Evolutionary conservation across 306 rosid genomes (phyloP), one percentile per base, ranked within the genome.

Genomic region (Prunus salicina): DNA sequence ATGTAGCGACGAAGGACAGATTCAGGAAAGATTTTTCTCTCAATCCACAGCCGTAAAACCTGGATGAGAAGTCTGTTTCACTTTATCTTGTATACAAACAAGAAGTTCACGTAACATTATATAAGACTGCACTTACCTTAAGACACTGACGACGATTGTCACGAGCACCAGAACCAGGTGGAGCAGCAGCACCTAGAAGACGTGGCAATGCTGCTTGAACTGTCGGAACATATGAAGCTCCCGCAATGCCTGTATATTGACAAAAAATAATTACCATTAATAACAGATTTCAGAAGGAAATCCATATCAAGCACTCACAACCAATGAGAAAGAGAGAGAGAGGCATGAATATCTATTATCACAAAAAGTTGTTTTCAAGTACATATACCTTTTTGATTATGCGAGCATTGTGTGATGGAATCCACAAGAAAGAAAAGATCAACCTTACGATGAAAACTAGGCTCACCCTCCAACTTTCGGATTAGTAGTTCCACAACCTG

Each of bases 111-210:
- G 47, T 8, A 50, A 67, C 57, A 4, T 76, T 27, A 56, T 12
- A 56, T 57, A 60, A 56, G 72, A 76, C 68, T 58, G 66, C 62
- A 25, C 61, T 61, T 76, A 96, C 99, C 97, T 96, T 96, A 74
- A 85, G 99, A 88, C 99, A 96, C 65, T 96, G 99, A 61, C 98
- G 98, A 50, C 99, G 99, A 85, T 96, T 96, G 84, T 96, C 99
- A 64, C 97, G 93, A 34, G 98, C 96, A 86, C 82, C 82, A 70
- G 94, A 76, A 75, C 98, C 98, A 53, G 99, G 72, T 51, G 99
- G 99, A 53, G 98, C 99, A 73, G 98, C 98, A 87, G 96, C 97
- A 78, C 98, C 97, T 61, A 96, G 88, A 82, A 96, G 92, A 51
- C 99, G 99, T 56, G 98, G 93, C 90, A 96, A 85, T 2, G 99